Evolutionary conservation across 371 early-diverging fungal species (phyloP), one percentile per base, ranked within the genome.

Genomic region (Mucor lusitanicus): DNA sequence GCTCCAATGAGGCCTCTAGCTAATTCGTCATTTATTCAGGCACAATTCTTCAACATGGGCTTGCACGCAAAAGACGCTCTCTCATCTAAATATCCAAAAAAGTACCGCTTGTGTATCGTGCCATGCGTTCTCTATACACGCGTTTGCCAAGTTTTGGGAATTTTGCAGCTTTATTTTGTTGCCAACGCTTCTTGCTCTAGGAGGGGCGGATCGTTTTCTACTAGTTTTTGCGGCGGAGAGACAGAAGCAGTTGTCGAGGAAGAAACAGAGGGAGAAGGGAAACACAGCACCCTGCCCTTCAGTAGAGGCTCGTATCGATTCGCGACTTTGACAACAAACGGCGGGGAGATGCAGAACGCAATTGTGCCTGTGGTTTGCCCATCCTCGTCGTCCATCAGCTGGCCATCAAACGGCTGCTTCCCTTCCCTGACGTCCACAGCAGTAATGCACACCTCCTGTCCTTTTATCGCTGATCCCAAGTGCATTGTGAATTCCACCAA

Each of bases 341-440:
- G 81, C 0, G 83, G 83, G 17, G 76, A 83, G 28, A 83, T 72
- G 64, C 81, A 83, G 50, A 83, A 80, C 2, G 79, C 73, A 48
- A 83, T 73, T 1, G 63, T 67, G 4, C 83, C 83, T 12, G 59
- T 54, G 1, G 60, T 64, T n/a, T 69, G 72, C 8, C 78, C 78
- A 64, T 80, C 75, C 67, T 76, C 70, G 57, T 78, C 83, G 1
- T 73, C 73, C 83, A 83, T 83, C 9, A 78, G 62, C 2, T 46
- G 59, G 0, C 64, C 59, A 65, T 83, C 76, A 42, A 79, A 77
- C 3, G 3, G 37, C n/a, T 83, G 83, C 6, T 50, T 30, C 15
- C 80, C 76, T 58, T 80, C 81, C 28, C 69, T 66, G 0, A 76
- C 77, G 28, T 74, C 75, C 3, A 74, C 63, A 3, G 80, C 76